A percentile compares a stretch with the other conserved stretches of the same genome.
Evolutionary conservation across 2,329 filamentous ascomycete genomes (phyloP).

Genomic region (Fusarium palustre): DNA sequence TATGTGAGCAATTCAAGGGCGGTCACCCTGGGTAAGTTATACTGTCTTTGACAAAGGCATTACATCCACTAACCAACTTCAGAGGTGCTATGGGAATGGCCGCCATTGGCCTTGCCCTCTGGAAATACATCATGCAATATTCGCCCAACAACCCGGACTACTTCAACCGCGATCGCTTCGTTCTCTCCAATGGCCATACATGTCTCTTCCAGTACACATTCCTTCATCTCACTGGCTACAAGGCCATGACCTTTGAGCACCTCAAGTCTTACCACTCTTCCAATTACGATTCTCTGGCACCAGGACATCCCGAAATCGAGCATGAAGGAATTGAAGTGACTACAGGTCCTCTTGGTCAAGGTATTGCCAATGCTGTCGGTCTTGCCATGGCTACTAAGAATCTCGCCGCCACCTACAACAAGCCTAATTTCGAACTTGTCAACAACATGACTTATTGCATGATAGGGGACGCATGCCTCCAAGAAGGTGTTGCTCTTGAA

Average conservation of each 20-base stretch:
- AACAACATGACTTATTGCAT: conserved; percentile 67
- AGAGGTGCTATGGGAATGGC: conserved; percentile 68
- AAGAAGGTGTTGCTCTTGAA: conserved; percentile 69
- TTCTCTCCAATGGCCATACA: conserved; percentile 70
- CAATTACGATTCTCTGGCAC: conserved; percentile 62
- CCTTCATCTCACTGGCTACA: conserved; percentile 65
- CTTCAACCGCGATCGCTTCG: conserved; percentile 72
- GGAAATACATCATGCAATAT: conserved; percentile 72
- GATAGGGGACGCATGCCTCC: conserved; percentile 68
- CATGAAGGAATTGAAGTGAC: conserved; percentile 69
- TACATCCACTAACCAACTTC: neutral
- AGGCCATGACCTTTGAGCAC: conserved; percentile 66
- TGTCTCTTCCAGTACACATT: conserved; percentile 67
- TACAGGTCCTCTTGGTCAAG: conserved; percentile 69
- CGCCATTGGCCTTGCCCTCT: conserved; percentile 69
- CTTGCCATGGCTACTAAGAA: conserved; percentile 69
- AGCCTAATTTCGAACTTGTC: conserved; percentile 60
- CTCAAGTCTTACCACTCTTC: conserved; percentile 64
- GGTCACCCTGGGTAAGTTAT: conserved; percentile 72
- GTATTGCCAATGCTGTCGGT: conserved; percentile 70
- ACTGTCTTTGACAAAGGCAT: neutral
- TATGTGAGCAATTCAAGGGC: conserved; percentile 77
- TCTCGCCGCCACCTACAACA: conserved; percentile 65
- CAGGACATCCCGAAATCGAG: conserved; percentile 69
- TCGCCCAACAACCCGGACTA: conserved; percentile 65